Evolutionary conservation across 108 stramenopile genomes (phyloP).

Genomic region (Aurantiochytrium sp.): DNA sequence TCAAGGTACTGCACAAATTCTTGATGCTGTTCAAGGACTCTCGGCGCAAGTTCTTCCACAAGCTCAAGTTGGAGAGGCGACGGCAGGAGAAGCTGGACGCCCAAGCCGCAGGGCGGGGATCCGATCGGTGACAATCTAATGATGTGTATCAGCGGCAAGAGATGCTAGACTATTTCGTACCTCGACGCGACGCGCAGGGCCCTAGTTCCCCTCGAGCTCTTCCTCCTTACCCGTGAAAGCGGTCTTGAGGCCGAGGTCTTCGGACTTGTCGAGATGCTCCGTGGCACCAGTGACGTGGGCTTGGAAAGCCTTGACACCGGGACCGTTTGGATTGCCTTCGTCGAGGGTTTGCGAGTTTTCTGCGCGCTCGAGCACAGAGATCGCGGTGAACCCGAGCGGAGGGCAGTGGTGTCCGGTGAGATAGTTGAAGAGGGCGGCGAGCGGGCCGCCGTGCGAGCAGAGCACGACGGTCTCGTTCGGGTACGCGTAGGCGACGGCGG

Average conservation of each 20-base stretch:
- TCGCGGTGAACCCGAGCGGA: not conserved
- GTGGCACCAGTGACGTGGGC: not conserved
- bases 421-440: not conserved
- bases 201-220: no score
- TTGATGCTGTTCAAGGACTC: not conserved
- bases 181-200: no score
- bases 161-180: not conserved
- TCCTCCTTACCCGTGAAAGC: not conserved
- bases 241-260: not conserved
- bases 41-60: not conserved
- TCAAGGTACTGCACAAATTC: not conserved
- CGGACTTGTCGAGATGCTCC: not conserved
- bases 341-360: not conserved
- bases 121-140: no score
- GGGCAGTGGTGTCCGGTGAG: conserved; percentile 7
- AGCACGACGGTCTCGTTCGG: not conserved
- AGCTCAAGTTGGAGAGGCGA: not conserved
- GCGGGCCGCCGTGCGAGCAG: not conserved
- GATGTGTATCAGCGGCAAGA: not conserved
- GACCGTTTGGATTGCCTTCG: not conserved
- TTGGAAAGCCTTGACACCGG: not conserved
- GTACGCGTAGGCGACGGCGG: not conserved
- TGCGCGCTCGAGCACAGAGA: not conserved
- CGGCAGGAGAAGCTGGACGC: not conserved
- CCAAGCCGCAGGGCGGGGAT: not conserved